A percentile compares a stretch with the other conserved stretches of the same genome.
Evolutionary conservation across 2,329 filamentous ascomycete genomes (phyloP).

Genomic region (Fusarium graminum): DNA sequence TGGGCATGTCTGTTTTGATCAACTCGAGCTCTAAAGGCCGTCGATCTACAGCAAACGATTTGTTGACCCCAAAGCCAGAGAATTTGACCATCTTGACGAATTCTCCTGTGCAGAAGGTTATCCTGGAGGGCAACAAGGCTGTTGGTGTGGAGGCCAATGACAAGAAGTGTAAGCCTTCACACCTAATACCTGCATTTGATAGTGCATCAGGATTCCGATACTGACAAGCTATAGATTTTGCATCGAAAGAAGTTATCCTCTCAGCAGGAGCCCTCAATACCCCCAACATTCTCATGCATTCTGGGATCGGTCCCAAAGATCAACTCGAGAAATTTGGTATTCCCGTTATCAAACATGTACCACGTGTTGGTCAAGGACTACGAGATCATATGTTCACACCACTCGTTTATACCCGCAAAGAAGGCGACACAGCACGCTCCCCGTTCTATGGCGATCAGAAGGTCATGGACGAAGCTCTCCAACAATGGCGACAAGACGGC

Average conservation of each 20-base stretch:
- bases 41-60: conserved; percentile 64
- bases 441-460: conserved; percentile 60
- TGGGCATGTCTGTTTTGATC: conserved; percentile 66
- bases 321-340: conserved; percentile 34
- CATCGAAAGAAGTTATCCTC: conserved; percentile 59
- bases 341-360: conserved; percentile 49
- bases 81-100: conserved; percentile 56
- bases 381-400: conserved; percentile 57
- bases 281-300: conserved; percentile 59
- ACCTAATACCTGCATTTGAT: too few species aligned
- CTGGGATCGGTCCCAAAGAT: conserved; percentile 34
- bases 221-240: conserved; percentile 45
- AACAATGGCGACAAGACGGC: conserved; percentile 61
- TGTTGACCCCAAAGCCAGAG: conserved; percentile 58
- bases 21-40: conserved; percentile 63
- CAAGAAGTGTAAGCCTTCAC: conserved; percentile 31
- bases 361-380: conserved; percentile 57
- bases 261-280: conserved; percentile 58
- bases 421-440: conserved; percentile 58
- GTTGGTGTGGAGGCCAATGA: conserved; percentile 37
- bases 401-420: conserved; percentile 56
- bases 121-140: conserved; percentile 36
- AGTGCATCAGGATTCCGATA: too few species aligned
- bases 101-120: conserved; percentile 36
- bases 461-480: conserved; percentile 59